Evolutionary conservation across 148 eudicot species (phyloP), one percentile per base, ranked within the genome.

Genomic region (Arctostaphylos glauca): DNA sequence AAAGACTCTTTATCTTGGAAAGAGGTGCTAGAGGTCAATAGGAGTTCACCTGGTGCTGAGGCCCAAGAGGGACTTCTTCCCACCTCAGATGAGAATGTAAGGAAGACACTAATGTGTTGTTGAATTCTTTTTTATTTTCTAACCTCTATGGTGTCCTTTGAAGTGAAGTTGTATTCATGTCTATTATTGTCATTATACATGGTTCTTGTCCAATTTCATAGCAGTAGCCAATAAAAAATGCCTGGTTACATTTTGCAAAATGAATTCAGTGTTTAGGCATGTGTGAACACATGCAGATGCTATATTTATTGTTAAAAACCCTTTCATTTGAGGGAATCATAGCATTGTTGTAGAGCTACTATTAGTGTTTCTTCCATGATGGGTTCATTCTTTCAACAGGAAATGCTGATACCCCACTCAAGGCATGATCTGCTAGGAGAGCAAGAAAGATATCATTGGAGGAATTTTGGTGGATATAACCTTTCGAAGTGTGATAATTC

Each of bases 401-500:
- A 44, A 53, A 76, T 76, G 18, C 48, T 13, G 13, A 49, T 5
- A 10, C 21, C 60, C 19, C 79, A 14, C 44, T 76, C 79, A 15
- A 76, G 59, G 60, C 54, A 21, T 15, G 44, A 41, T 25, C 12
- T 3, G 44, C 5, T 53, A 31, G 62, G 41, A 31, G 79, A 53
- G 62, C 60, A 76, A 52, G 60, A 76, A 76, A 50, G 59, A 76
- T 52, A 18, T 54, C 87, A 64, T 10, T 76, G 67, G 77, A 73
- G 44, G 52, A 55, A 81, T 80, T 66, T 74, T 79, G 84, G 71
- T 52, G 89, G 84, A 74, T 70, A 47, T 70, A 43, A 58, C 67
- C 78, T 83, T 75, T 25, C 62, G 47, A 83, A 81, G 49, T 78
- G 89, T 90, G 90, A 80, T 9, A 59, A 67, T 56, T 54, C 79